phyloP scores from a whole-genome alignment of 352 stramenopile genomes.

The Globisporangium perplexum region DNA sequence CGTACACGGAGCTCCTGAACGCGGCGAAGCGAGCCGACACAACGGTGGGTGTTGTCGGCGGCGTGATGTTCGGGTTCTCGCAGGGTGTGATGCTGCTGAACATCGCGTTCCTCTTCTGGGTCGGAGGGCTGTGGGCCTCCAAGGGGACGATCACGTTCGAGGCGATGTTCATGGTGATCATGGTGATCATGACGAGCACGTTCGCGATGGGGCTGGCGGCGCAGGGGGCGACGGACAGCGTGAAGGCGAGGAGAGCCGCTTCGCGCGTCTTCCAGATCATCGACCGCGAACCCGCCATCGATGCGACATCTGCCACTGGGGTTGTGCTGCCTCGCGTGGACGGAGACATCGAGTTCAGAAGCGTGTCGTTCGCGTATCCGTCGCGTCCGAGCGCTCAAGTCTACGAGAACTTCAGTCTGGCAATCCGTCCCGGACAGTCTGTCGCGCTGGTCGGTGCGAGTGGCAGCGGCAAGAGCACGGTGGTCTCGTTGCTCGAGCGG shows the following conservation, averaged over 20 bases:
- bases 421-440: slow-evolving; percentile 34
- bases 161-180: slow-evolving; percentile 29
- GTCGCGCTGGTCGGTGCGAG: slow-evolving; percentile 37
- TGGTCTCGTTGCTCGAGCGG: not conserved
- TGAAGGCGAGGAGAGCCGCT: slow-evolving; percentile 21
- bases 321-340: not conserved
- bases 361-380: slow-evolving; percentile 62
- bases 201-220: slow-evolving; percentile 22
- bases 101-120: slow-evolving; percentile 61
- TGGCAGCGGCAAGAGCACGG: not conserved
- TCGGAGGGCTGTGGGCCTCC: slow-evolving; percentile 32
- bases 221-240: slow-evolving; percentile 18
- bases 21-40: slow-evolving; percentile 17
- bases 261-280: slow-evolving; percentile 43
- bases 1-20: slow-evolving; percentile 18
- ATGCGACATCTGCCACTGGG: not conserved
- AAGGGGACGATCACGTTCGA: slow-evolving; percentile 31
- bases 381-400: slow-evolving; percentile 35
- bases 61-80: slow-evolving; percentile 37
- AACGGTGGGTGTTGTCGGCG: slow-evolving; percentile 30
- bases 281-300: slow-evolving; percentile 24
- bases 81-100: slow-evolving; percentile 44
- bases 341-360: slow-evolving; percentile 69
- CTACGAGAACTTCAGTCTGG: slow-evolving; percentile 31
- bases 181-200: slow-evolving; percentile 28